Evolutionary conservation across 176 grass and related monocot genomes (phyloP).

Genomic region (Raddia guianensis): DNA sequence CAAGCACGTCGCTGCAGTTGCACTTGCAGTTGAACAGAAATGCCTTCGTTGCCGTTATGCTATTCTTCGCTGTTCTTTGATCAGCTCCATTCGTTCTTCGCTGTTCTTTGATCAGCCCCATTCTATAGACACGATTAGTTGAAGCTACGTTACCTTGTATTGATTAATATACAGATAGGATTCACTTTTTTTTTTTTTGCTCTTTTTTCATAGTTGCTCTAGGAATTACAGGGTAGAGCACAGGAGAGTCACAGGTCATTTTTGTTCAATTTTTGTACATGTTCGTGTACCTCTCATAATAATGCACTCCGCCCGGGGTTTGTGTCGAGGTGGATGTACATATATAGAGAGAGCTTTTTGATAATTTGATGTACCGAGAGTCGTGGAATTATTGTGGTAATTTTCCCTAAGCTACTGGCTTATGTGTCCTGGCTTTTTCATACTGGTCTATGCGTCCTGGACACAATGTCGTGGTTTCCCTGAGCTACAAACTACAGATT

Average conservation of each 20-base stretch:
- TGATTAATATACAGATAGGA: conserved; percentile 29
- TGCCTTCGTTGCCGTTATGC: conserved; percentile 16
- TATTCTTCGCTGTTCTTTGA: conserved; percentile 48
- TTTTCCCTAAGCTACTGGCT: too few species aligned
- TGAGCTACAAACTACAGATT: not conserved
- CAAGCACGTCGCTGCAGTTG: conserved; percentile 27
- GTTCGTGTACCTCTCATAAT: conserved; percentile 20
- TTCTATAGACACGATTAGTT: conserved; percentile 8
- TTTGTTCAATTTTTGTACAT: conserved; percentile 29
- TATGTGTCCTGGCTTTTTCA: too few species aligned
- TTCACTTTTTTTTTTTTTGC: conserved; percentile 41
- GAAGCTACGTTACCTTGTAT: conserved; percentile 15
- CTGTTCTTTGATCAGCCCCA: conserved; percentile 46
- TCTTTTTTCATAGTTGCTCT: conserved; percentile 27
- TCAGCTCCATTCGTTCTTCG: conserved; percentile 5
- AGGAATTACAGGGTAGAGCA: conserved; percentile 47
- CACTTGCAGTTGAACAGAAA: conserved; percentile 21
- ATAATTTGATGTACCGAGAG: conserved; percentile 28
- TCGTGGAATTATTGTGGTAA: not conserved
- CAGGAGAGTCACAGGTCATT: conserved; percentile 26
- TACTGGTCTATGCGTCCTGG: too few species aligned
- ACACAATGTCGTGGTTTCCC: not conserved
- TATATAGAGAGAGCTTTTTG: conserved; percentile 28
- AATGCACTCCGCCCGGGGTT: conserved; percentile 32
- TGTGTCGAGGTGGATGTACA: conserved; percentile 31